Percentiles rank a stretch among this genome's conserved stretches.
Evolutionary conservation across 2,329 filamentous ascomycete species (phyloP).

Genomic region (Clonostachys rosea): DNA sequence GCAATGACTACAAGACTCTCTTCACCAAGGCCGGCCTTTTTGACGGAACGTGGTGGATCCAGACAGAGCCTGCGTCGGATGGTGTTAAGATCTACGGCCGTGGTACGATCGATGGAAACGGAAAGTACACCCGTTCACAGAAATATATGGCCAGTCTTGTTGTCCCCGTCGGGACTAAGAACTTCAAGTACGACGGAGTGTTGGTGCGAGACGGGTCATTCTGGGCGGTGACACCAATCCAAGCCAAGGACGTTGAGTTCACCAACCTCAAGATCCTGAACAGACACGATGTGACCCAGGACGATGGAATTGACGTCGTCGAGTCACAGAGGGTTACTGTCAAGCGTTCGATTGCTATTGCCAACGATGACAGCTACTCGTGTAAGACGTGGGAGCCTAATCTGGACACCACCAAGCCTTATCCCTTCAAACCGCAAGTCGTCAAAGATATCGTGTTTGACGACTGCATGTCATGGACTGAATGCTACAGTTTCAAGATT

Average conservation of each 20-base stretch:
- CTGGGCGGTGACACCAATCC: slow-evolving; percentile 1
- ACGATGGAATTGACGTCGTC: slow-evolving; percentile 1
- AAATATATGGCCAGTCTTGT: not conserved
- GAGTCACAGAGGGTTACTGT: not conserved
- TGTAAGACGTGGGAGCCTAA: slow-evolving; percentile 1
- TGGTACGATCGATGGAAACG: slow-evolving; percentile 1
- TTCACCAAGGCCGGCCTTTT: not conserved
- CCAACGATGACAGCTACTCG: slow-evolving; percentile 2
- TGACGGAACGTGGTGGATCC: slow-evolving; percentile 2
- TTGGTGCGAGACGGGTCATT: slow-evolving; percentile 1
- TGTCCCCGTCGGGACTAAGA: slow-evolving; percentile 1
- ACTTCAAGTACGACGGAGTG: not conserved
- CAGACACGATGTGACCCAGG: slow-evolving; percentile 1
- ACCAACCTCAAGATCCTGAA: slow-evolving; percentile 2
- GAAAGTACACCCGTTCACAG: not conserved
- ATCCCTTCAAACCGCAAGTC: not conserved
- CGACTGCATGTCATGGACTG: slow-evolving; percentile 1
- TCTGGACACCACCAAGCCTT: not conserved
- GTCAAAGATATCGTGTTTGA: slow-evolving; percentile 1
- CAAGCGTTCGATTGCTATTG: slow-evolving; percentile 1
- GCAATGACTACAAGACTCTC: slow-evolving; percentile 1
- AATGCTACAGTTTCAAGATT: slow-evolving; percentile 1
- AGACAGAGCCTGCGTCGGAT: not conserved
- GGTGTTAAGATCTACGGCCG: slow-evolving; percentile 2
- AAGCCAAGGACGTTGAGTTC: not conserved